Base-by-base conservation (phyloP, 352 stramenopile genomes). In the Phytophthora hibernalis region DNA sequence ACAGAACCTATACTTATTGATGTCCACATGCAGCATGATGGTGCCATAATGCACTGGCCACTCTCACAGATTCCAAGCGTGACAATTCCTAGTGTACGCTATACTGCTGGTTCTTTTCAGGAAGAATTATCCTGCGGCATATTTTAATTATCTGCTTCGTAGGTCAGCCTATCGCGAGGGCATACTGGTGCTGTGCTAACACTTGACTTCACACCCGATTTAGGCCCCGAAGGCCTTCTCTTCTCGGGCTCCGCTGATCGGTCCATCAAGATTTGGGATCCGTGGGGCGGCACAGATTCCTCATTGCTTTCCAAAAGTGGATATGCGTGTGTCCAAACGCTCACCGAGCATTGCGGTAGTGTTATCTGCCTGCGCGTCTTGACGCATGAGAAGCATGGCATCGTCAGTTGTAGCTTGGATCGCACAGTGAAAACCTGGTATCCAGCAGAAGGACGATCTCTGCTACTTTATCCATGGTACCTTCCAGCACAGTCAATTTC, bases 361-460 rank as follows among this genome's bases (percentile, higher is more conserved):
- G 68, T 94, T 47, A 80, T 78, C 20, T 72, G 72, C 20, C 22
- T 94, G 35, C 69, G 71, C 52, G 52, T 90, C 5, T 53, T 90
- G 44, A 58, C 68, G 0, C 72, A 87, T 45, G 78, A 82, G 28
- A 74, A 76, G 12, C 57, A 83, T 53, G 82, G 64, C 0, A 67
- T 93, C n/a, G 72, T 91, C 26, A 93, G 79, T 68, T 89, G 81
- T 60, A 92, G 82, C 42, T 58, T 90, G 15, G 86, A 93, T 56
- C 78, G 77, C 16, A 89, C 82, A 0, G 79, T 93, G 52, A 87
- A 81, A 54, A 80, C 88, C 6, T 95, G 86, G 86, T 79, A 82
- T 54, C 72, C 78, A 28, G 64, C 72, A 0, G 78, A 90, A 35
- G 81, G 81, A 0, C 81, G 84, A n/a, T 72, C 70, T 20, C 31